Conservation (phyloP, 306 rosid genomes). For the Lathyrus aphaca region DNA sequence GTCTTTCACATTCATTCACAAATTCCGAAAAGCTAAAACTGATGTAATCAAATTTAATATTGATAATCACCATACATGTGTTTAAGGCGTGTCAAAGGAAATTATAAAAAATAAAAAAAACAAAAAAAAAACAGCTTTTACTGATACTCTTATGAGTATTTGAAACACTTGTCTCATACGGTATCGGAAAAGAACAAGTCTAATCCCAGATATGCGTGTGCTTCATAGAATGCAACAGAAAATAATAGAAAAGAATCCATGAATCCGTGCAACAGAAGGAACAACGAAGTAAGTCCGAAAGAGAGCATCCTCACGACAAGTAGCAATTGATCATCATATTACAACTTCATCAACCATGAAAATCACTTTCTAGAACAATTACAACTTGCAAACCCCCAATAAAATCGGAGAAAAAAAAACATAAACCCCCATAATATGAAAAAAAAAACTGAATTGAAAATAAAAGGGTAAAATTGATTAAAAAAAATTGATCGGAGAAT, state of each 20-base stretch:
- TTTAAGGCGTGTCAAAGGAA: background rate
- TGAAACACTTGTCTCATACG: background rate
- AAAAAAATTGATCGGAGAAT: no score
- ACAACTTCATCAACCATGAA: slow-evolving; percentile 13
- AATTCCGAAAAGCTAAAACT: background rate
- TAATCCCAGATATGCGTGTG: background rate
- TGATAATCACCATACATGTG: background rate
- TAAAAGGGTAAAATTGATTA: no score
- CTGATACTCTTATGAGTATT: background rate
- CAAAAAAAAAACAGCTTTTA: background rate
- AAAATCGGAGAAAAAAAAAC: background rate
- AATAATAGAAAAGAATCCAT: background rate
- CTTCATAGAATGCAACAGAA: background rate
- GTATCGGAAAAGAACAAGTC: background rate
- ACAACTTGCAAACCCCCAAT: slow-evolving; percentile 31
- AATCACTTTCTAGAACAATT: slow-evolving; percentile 34
- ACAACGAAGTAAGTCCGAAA: background rate
- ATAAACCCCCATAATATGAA: slow-evolving; percentile 37
- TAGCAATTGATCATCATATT: background rate
- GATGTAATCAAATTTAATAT: background rate
- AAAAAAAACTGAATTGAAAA: no score
- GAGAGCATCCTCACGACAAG: background rate
- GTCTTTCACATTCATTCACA: no score
- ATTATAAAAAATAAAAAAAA: background rate
- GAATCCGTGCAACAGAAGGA: background rate